These are phyloP conservation scores for Arabis alpina DNA, from an alignment of 345 rosid genomes.

Conservation along the genomic window DNA sequence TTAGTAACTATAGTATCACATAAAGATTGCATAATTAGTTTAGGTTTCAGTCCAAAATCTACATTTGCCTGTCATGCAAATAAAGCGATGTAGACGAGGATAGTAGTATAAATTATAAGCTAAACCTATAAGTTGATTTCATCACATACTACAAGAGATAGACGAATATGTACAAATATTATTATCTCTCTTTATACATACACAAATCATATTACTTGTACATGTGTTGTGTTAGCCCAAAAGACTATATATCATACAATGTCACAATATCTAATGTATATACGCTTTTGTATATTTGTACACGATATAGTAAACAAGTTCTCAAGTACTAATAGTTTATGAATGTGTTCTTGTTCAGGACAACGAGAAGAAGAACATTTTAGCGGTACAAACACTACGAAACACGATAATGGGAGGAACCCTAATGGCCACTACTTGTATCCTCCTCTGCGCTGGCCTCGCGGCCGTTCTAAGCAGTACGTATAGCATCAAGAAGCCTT, in stretches of 20 bases:
- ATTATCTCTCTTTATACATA: no score
- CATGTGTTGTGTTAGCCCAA: background rate
- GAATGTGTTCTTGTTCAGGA: constrained; percentile 56
- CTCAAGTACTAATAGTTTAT: background rate
- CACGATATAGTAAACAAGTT: background rate
- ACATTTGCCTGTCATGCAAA: no score
- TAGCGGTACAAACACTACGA: constrained; percentile 86
- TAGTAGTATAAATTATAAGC: no score
- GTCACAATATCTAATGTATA: background rate
- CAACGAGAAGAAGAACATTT: constrained; percentile 89
- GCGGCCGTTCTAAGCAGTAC: constrained; percentile 96
- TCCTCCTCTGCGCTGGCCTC: constrained; percentile 79
- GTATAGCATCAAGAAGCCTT: constrained; percentile 81
- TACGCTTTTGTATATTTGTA: background rate
- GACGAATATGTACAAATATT: no score
- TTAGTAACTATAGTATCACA: background rate
- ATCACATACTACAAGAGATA: background rate
- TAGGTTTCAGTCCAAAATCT: background rate
- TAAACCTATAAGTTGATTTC: background rate
- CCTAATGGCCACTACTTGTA: constrained; percentile 92
- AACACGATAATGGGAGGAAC: constrained; percentile 96
- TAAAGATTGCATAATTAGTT: background rate
- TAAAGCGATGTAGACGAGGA: no score
- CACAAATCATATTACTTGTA: background rate
- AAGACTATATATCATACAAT: background rate